Percentiles rank a stretch among this genome's conserved stretches.
phyloP scores from a whole-genome alignment of 1,139 yeast species.

The Pichia sp. region DNA sequence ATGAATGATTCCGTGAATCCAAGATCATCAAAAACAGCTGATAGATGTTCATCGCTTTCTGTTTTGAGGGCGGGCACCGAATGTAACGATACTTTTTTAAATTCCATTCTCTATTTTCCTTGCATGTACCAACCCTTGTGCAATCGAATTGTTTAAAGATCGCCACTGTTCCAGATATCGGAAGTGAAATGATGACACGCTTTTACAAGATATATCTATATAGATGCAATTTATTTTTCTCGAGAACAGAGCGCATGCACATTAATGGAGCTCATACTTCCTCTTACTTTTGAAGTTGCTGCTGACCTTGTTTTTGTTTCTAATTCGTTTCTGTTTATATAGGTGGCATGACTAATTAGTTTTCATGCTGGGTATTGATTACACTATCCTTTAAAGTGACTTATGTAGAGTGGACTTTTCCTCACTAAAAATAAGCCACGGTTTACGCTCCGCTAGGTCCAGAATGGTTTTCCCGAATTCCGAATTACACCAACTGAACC shows the following conservation, averaged over 20 bases:
- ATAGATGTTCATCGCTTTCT: slow-evolving; percentile 47
- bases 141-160: no score
- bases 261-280: neutral
- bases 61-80: slow-evolving; percentile 47
- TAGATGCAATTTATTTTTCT: no score
- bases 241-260: neutral
- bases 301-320: no score
- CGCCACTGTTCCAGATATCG: neutral
- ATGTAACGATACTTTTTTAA: slow-evolving; percentile 29
- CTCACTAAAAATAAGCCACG: slow-evolving; percentile 60
- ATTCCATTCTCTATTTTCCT: slow-evolving; percentile 6
- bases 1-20: slow-evolving; percentile 62
- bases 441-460: slow-evolving; percentile 69
- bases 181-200: neutral
- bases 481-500: slow-evolving; percentile 96
- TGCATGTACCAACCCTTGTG: no score
- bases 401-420: slow-evolving; percentile 22
- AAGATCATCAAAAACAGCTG: slow-evolving; percentile 44
- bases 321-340: neutral
- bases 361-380: neutral
- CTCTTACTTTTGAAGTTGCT: neutral
- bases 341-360: neutral
- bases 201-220: no score
- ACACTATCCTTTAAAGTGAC: neutral
- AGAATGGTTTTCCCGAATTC: slow-evolving; percentile 84